phyloP scores from a whole-genome alignment of 768 basidiomycete genomes.

The Chalciporus pseudorubinellus region DNA sequence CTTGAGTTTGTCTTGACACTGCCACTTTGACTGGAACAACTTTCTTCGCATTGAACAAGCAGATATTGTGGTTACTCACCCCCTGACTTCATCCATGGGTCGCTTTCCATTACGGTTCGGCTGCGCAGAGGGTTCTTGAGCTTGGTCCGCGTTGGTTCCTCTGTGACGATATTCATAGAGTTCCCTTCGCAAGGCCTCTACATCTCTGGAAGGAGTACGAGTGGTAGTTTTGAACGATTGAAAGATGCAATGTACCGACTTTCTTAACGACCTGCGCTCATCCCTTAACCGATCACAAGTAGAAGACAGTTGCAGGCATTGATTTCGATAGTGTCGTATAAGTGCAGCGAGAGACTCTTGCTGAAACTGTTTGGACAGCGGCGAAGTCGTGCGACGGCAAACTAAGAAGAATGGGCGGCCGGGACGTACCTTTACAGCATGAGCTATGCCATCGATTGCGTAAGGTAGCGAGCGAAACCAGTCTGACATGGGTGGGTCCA shows the following conservation, averaged over 20 bases:
- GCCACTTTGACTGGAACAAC: conserved; percentile 16
- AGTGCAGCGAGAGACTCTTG: conserved; percentile 71
- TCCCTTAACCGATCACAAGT: conserved; percentile 33
- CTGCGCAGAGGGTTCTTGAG: conserved; percentile 35
- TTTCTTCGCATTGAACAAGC: neutral
- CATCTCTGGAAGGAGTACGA: conserved; percentile 38
- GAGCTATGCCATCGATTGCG: conserved; percentile 61
- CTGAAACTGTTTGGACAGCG: conserved; percentile 56
- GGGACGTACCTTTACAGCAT: conserved; percentile 58
- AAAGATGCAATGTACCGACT: conserved; percentile 35
- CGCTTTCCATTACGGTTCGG: conserved; percentile 67
- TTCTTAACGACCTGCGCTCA: conserved; percentile 51
- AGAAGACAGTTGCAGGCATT: conserved; percentile 45
- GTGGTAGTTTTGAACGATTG: conserved; percentile 7
- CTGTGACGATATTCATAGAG: conserved; percentile 45
- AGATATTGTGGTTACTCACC: conserved; percentile 33
- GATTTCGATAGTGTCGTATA: conserved; percentile 59
- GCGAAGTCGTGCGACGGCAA: neutral
- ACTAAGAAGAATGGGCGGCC: neutral
- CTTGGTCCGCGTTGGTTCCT: conserved; percentile 27
- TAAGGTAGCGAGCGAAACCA: conserved; percentile 72
- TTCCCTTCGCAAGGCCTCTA: conserved; percentile 48
- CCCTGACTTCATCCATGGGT: conserved; percentile 43
- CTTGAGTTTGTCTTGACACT: conserved; percentile 48
- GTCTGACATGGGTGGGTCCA: conserved; percentile 77